Evolutionary conservation across 2,329 filamentous ascomycete genomes (phyloP).

Genomic region (Ceratocystis variospora): DNA sequence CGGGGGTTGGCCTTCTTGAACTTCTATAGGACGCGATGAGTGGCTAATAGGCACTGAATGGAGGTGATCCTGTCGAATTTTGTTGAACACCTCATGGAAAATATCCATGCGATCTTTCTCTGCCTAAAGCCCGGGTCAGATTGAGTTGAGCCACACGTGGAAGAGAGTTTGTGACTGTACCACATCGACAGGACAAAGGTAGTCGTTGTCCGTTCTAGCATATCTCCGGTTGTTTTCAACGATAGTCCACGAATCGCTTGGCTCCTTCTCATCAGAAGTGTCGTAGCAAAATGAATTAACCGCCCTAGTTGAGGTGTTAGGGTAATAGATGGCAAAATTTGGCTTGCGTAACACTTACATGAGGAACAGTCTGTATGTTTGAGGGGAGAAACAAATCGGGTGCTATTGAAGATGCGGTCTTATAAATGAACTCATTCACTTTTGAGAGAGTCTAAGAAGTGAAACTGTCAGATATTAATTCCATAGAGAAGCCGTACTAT

Average conservation of each 20-base stretch:
- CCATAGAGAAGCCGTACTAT: neutral
- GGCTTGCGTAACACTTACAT: neutral
- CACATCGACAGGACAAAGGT: conserved; percentile 66
- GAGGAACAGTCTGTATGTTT: neutral
- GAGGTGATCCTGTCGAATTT: conserved; percentile 11
- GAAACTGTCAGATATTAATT: neutral
- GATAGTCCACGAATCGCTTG: conserved; percentile 27
- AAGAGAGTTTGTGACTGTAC: conserved; percentile 31
- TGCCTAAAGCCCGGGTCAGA: conserved; percentile 30
- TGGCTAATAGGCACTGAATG: conserved; percentile 15
- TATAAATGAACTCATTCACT: neutral
- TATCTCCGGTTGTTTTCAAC: conserved; percentile 56
- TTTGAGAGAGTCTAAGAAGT: neutral
- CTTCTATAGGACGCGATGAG: neutral
- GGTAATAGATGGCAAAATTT: neutral
- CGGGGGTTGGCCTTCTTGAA: neutral
- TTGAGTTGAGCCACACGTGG: neutral
- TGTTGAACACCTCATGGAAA: conserved; percentile 58
- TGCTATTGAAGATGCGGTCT: neutral
- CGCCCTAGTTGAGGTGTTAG: neutral
- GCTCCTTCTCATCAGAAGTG: conserved; percentile 8
- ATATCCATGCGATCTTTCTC: conserved; percentile 71
- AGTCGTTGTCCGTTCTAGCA: conserved; percentile 54
- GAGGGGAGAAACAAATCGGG: neutral
- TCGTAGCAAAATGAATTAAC: conserved; percentile 10